Evolutionary conservation across 495 filamentous ascomycete genomes (phyloP).

Genomic region (Aspergillus steynii): DNA sequence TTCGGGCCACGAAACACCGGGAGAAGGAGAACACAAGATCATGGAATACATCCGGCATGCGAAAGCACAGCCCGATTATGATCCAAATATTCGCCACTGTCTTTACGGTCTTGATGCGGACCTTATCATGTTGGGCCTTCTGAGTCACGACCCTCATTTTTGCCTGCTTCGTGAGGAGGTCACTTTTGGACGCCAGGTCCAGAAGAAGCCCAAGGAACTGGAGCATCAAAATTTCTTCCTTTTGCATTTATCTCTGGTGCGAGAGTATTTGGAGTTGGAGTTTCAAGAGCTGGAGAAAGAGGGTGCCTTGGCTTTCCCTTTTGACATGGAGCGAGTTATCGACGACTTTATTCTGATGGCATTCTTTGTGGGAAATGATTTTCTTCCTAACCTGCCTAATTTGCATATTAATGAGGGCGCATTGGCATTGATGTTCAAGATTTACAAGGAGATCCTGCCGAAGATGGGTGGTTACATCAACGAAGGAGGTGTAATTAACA

Average conservation of each 20-base stretch:
- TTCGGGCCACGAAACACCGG: constrained; percentile 98
- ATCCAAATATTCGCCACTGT: constrained; percentile 95
- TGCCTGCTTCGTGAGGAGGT: constrained; percentile 96
- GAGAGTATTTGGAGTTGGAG: constrained; percentile 95
- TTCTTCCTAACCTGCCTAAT: constrained; percentile 93
- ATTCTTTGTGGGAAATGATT: constrained; percentile 99
- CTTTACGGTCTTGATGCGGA: constrained; percentile 97
- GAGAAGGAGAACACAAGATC: constrained; percentile 99
- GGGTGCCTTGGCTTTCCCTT: constrained; percentile 73
- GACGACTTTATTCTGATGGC: constrained; percentile 99
- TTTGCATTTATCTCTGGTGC: constrained; percentile 94
- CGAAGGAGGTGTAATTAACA: constrained; percentile 86
- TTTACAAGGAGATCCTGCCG: constrained; percentile 89
- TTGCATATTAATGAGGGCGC: constrained; percentile 99
- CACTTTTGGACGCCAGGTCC: constrained; percentile 84
- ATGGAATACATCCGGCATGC: constrained; percentile 99
- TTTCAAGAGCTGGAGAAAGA: constrained; percentile 88
- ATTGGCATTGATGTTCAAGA: constrained; percentile 91
- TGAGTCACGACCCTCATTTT: constrained; percentile 98
- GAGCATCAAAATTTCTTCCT: constrained; percentile 99
- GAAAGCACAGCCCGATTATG: constrained; percentile 90
- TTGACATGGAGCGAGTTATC: constrained; percentile 95
- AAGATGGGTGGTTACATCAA: constrained; percentile 96
- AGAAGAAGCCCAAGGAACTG: constrained; percentile 88
- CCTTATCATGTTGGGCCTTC: constrained; percentile 95